Evolutionary conservation across 176 grass and related monocot species (phyloP), one percentile per base, ranked within the genome.

Genomic region (Carex parvula): DNA sequence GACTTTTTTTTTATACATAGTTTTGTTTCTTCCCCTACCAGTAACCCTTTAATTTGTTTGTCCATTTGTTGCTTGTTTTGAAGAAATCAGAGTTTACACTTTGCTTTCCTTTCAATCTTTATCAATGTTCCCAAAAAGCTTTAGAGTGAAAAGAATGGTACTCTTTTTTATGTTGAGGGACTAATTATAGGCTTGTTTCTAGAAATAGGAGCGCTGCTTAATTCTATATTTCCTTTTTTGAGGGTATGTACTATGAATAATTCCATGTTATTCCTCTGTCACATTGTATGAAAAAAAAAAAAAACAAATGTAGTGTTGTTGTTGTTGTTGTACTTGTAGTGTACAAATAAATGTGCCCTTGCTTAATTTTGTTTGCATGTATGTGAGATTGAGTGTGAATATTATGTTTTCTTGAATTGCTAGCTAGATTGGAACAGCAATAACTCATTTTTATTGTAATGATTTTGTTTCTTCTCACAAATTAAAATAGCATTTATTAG

Each of bases 311-410:
- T 67, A 83, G 13, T 55, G 60, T 20, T 17, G 13, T 24, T 52
- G n/a, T n/a, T n/a, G n/a, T n/a, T 68, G 60, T 56, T 83, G 41
- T 83, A 83, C 41, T 83, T 44, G 1, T 59, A 69, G 56, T 64
- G 70, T 78, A 30, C 54, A 85, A 85, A 85, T 77, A 85, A 85
- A 65, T 85, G 70, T 79, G 61, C 10, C 82, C 17, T 63, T 85
- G 54, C 64, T 62, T 75, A 64, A 53, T 67, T 64, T 83, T 66
- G 60, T 53, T 33, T 78, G 72, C 24, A 76, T 76, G 73, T 56
- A 77, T 78, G 73, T 17, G 48, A 77, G 73, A 78, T 32, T 78
- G 24, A n/a, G 57, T 78, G 50, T 56, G 26, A 57, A 78, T n/a
- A n/a, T n/a, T 29, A 77, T 17, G 21, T 75, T 20, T 57, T 78